Evolutionary conservation across 2,329 filamentous ascomycete species (phyloP), one percentile per base, ranked within the genome.

Genomic region (Ilyonectria mors-panacis): DNA sequence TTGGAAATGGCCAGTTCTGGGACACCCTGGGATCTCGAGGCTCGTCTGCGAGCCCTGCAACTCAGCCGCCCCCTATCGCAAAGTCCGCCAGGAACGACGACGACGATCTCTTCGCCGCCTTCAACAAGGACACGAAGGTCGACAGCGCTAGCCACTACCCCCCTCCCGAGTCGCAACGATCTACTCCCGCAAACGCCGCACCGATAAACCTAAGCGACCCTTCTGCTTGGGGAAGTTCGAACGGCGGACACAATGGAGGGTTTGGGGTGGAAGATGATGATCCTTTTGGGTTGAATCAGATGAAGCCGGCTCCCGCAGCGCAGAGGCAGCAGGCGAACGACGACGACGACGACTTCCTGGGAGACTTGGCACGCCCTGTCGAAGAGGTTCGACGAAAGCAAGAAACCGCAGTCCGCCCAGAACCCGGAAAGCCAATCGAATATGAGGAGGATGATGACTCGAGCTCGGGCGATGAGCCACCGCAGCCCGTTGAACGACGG

Each of bases 251-350:
- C 60, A 74, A 75, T 48, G 78, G 75, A 12, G 78, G 73, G 0
- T 81, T 90, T 68, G 82, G 79, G 13, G 85, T 88, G 33, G 92
- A 95, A 64, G 93, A 97, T 73, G 94, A 97, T 77, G 94, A 97
- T 77, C 94, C 94, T 2, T 98, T 98, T 78, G 95, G 94, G 1
- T 83, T 98, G 39, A 91, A 86, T 66, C 85, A 92, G 70, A 78
- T 94, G 75, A 88, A 88, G 70, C 81, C 76, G 4, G 81, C 62
- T 33, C 54, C 82, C 33, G 63, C 78, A 5, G 68, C 78, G 23
- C 71, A 78, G 23, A 62, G 70, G 23, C 75, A 77, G 28, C 74
- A 71, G 10, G 62, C 71, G 1, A 80, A 79, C n/a, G 89, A 91
- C 33, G 88, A 91, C 33, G 88, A 91, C 54, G 88, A 91, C 64